phyloP scores from a whole-genome alignment of 2,329 filamentous ascomycete species.

The Apiospora arundinis region DNA sequence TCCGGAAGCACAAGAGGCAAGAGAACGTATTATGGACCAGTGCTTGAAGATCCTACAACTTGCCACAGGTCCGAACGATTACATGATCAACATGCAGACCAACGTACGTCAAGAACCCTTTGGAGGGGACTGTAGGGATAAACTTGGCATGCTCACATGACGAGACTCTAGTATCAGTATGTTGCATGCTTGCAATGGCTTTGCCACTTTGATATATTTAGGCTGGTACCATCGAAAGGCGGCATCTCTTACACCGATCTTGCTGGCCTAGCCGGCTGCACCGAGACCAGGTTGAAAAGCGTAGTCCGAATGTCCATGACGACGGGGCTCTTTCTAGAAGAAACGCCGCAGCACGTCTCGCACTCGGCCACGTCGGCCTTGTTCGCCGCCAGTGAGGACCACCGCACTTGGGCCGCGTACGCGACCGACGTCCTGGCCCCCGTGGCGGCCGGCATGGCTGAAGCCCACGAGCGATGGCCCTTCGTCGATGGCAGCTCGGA shows the following conservation, averaged over 20 bases:
- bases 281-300: conserved; percentile 21
- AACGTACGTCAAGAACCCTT: background rate
- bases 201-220: conserved; percentile 12
- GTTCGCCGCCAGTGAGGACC: conserved; percentile 29
- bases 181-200: conserved; percentile 2
- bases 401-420: conserved; percentile 37
- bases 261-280: conserved; percentile 20
- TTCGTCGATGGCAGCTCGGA: too few relatives aligned
- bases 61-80: background rate
- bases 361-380: conserved; percentile 39
- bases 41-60: background rate
- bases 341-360: conserved; percentile 31
- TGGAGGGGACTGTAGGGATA: too few relatives aligned
- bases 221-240: background rate
- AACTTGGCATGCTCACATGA: too few relatives aligned
- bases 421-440: conserved; percentile 27
- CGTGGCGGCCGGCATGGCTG: background rate
- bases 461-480: conserved; percentile 16
- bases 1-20: too few relatives aligned
- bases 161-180: background rate
- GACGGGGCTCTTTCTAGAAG: conserved; percentile 39
- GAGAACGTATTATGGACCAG: too few relatives aligned
- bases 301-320: conserved; percentile 43
- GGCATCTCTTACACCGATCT: conserved; percentile 5
- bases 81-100: conserved; percentile 3